Conservation (phyloP, 2,329 filamentous ascomycete species). For the Cadophora sp. region DNA sequence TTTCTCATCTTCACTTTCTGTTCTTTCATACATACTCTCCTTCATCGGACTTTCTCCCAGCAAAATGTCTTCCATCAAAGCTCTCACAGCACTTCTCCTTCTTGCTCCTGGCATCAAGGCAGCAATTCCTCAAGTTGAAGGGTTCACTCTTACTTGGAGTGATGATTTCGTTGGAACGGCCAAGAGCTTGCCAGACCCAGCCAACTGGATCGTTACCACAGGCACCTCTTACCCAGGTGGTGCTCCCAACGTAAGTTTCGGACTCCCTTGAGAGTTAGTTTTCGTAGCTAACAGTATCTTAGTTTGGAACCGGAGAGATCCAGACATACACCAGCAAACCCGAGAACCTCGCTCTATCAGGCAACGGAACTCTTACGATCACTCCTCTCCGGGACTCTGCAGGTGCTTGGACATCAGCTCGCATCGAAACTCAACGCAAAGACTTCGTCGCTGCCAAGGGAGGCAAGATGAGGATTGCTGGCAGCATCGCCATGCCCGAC, state of each 20-base stretch:
- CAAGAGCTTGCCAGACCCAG: neutral
- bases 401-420: conserved; percentile 12
- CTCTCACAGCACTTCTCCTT: neutral
- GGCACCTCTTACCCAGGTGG: conserved; percentile 3
- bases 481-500: neutral
- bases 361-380: conserved; percentile 49
- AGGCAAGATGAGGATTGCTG: conserved; percentile 2
- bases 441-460: neutral
- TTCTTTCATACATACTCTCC: no score
- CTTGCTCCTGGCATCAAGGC: neutral
- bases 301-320: conserved; percentile 5
- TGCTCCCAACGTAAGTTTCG: neutral
- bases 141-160: conserved; percentile 1
- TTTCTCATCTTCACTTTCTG: no score
- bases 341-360: conserved; percentile 51
- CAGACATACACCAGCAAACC: conserved; percentile 20
- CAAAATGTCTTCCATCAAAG: neutral
- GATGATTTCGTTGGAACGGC: conserved; percentile 8
- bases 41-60: no score
- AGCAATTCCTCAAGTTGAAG: neutral
- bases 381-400: conserved; percentile 37
- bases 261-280: no score
- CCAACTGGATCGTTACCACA: neutral
- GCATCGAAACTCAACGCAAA: conserved; percentile 9
- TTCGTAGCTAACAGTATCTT: neutral